Percentiles rank a stretch among this genome's conserved stretches.
Evolutionary conservation across 306 rosid genomes (phyloP).

Genomic region (Vigna mungo): DNA sequence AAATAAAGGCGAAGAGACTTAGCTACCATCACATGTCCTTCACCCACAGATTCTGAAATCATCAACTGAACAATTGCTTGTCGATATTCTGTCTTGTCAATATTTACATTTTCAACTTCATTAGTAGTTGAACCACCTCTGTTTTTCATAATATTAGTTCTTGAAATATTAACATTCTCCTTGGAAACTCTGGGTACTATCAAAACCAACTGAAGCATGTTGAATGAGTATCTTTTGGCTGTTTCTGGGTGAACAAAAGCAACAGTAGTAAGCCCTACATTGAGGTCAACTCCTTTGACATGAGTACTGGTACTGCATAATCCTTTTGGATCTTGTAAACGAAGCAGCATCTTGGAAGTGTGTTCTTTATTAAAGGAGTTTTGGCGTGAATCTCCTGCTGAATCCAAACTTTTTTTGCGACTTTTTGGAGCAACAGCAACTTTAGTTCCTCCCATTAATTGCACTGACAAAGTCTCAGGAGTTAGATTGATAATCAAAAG

Average conservation of each 20-base stretch:
- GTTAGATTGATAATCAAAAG: conserved; percentile 50
- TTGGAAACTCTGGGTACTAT: conserved; percentile 65
- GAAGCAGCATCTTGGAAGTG: conserved; percentile 70
- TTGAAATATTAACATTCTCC: conserved; percentile 57
- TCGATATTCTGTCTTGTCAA: conserved; percentile 56
- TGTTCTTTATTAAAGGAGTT: conserved; percentile 48
- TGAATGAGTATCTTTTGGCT: conserved; percentile 63
- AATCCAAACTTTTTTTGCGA: conserved; percentile 59
- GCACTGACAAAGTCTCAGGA: conserved; percentile 60
- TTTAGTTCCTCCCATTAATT: conserved; percentile 86
- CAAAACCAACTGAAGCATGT: conserved; percentile 72
- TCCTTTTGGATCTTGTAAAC: conserved; percentile 70
- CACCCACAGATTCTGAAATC: conserved; percentile 79
- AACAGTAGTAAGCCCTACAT: conserved; percentile 77
- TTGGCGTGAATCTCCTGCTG: conserved; percentile 47
- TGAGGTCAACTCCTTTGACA: conserved; percentile 65
- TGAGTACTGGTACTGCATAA: conserved; percentile 57
- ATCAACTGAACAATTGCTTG: conserved; percentile 71
- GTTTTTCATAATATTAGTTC: conserved; percentile 57
- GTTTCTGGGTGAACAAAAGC: conserved; percentile 91
- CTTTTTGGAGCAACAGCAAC: conserved; percentile 93
- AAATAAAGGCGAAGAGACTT: conserved; percentile 79
- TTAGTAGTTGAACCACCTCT: conserved; percentile 57
- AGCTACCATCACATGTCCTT: conserved; percentile 90
- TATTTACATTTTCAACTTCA: conserved; percentile 55